These are phyloP conservation scores for Emmonsiellopsis sp. DNA, from an alignment of 2,329 filamentous ascomycete species.

Conservation along the genomic window DNA sequence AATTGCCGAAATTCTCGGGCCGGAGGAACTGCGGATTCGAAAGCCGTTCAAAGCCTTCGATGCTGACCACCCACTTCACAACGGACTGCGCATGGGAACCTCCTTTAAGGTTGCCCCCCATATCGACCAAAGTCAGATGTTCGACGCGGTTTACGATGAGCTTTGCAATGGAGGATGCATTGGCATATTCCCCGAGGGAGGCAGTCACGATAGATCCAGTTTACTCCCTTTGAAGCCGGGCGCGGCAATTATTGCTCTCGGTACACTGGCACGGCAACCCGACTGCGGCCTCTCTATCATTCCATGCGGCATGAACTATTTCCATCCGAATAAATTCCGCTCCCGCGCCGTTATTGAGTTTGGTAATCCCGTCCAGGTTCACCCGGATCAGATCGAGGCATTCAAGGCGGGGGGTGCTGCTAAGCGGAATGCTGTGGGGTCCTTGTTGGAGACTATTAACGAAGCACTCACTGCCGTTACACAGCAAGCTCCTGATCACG, in stretches of 20 bases:
- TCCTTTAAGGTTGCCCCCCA: constrained; percentile 73
- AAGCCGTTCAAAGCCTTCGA: constrained; percentile 65
- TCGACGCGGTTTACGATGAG: constrained; percentile 71
- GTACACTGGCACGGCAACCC: constrained; percentile 64
- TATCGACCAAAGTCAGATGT: constrained; percentile 76
- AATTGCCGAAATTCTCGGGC: constrained; percentile 62
- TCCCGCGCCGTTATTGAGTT: constrained; percentile 82
- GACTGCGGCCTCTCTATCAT: constrained; percentile 78
- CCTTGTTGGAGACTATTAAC: constrained; percentile 68
- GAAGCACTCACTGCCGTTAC: constrained; percentile 72
- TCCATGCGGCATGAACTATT: constrained; percentile 91
- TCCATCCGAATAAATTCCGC: constrained; percentile 84
- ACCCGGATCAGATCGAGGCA: constrained; percentile 62
- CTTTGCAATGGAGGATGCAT: constrained; percentile 71
- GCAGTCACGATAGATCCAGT: constrained; percentile 78
- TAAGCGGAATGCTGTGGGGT: constrained; percentile 67
- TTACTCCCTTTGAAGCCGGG: constrained; percentile 77
- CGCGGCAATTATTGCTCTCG: constrained; percentile 83
- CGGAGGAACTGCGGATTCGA: constrained; percentile 67
- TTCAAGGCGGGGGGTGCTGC: constrained; percentile 58
- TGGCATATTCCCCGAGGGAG: constrained; percentile 82
- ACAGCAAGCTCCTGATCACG: constrained; percentile 76
- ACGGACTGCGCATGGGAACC: constrained; percentile 48
- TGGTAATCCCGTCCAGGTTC: constrained; percentile 67
- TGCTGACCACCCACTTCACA: constrained; percentile 40